A percentile compares a stretch with the other conserved stretches of the same genome.
phyloP scores from a whole-genome alignment of 371 early-diverging fungal species.

The Mortierella polycephala region DNA sequence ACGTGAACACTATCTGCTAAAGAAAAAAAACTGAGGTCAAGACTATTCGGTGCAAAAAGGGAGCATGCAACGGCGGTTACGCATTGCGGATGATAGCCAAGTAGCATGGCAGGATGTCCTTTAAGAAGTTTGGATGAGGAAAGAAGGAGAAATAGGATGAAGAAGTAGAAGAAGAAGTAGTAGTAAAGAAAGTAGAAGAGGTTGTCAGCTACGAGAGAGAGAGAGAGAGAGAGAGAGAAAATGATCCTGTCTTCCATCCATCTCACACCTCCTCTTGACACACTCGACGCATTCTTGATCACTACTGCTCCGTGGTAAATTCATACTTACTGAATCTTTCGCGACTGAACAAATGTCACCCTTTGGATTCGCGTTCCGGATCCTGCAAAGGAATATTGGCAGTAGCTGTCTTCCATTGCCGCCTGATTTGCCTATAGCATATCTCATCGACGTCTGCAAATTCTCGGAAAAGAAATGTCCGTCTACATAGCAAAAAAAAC shows the following conservation, averaged over 20 bases:
- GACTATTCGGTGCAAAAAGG: not conserved
- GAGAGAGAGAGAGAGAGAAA: not conserved
- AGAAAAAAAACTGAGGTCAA: not conserved
- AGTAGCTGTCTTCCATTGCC: not conserved
- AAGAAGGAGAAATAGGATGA: no score
- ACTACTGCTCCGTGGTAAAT: not conserved
- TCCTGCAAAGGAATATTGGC: not conserved
- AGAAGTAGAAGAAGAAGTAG: no score
- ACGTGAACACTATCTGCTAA: not conserved
- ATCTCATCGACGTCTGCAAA: not conserved
- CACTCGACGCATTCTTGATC: not conserved
- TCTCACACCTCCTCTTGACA: no score
- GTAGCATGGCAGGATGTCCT: slow-evolving; percentile 1
- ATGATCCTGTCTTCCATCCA: no score
- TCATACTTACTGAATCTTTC: not conserved
- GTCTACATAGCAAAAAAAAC: no score
- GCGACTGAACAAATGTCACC: not conserved
- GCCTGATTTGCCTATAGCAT: not conserved
- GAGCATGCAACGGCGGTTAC: not conserved
- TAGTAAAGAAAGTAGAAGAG: not conserved
- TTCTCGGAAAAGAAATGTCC: not conserved
- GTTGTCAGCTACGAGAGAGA: not conserved
- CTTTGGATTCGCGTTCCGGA: not conserved
- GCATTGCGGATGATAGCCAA: not conserved
- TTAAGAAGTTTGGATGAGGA: not conserved